Evolutionary conservation across 2,329 filamentous ascomycete genomes (phyloP), one percentile per base, ranked within the genome.

Genomic region (Cladophialophora carrionii): DNA sequence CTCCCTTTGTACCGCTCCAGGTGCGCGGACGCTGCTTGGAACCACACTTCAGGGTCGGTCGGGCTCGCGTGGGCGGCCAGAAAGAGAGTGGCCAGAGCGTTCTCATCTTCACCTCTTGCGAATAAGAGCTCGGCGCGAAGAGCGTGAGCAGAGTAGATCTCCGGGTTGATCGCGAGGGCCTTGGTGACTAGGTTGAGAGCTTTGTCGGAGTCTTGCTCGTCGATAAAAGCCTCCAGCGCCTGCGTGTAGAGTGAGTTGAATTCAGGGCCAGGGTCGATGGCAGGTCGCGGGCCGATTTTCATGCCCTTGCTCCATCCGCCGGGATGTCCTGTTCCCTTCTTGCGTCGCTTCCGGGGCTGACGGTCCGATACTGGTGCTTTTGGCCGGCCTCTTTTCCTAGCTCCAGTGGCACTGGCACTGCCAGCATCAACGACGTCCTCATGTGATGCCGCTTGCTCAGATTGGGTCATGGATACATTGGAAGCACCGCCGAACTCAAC

Each of bases 71-170:
- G 83, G 26, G 85, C 85, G 62, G 85, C 87, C 58, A 80, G 82
- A 66, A 85, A 83, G 10, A 88, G 75, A 51, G 84, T 84, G 49
- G 81, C 79, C 43, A 87, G 74, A 1, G 85, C 82, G 67, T 85
- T 85, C 60, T 84, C 80, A 41, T 83, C 79, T 53, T 85, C 80
- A n/a, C 84, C 85, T 73, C 82, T 80, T 12, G 80, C 80, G 9
- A 83, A 74, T 58, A 86, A 82, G 57, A 87, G 84, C 66, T 88
- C 84, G 0, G 85, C 86, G 7, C 88, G 77, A 22, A 88, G 76
- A 59, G 82, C 84, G 76, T 88, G 85, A 14, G 86, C 84, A 31
- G 82, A 80, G 73, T 85, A 88, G 69, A 88, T 84, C 73, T 88
- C 86, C 0, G 86, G 86, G 70, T 89, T 88, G 32, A 80, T 76